Percentiles rank a stretch among this genome's conserved stretches.
Conservation (phyloP, 2,329 filamentous ascomycete species). For the Monosporascus sp. region DNA sequence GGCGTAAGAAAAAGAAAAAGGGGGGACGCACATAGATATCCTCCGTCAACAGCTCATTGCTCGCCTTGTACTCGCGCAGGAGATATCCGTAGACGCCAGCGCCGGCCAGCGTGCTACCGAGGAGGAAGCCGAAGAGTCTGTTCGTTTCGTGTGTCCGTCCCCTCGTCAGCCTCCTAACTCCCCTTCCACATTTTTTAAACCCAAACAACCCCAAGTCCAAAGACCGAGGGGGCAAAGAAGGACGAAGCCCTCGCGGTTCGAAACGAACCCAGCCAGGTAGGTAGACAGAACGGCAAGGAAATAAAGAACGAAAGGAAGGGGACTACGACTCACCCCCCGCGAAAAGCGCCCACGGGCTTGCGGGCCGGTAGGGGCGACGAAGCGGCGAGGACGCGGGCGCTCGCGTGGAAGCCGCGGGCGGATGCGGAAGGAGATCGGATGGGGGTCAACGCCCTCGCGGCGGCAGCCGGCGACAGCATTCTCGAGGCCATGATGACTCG, state of each 20-base stretch:
- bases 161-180: background rate
- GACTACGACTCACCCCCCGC: constrained; percentile 48
- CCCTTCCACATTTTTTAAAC: background rate
- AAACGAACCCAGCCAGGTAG: background rate
- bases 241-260: background rate
- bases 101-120: constrained; percentile 76
- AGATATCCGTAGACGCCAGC: constrained; percentile 87
- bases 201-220: too few species aligned
- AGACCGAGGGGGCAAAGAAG: background rate
- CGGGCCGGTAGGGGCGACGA: constrained; percentile 48
- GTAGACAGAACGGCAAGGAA: background rate
- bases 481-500: constrained; percentile 41
- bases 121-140: constrained; percentile 87
- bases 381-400: constrained; percentile 36
- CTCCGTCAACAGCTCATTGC: constrained; percentile 88
- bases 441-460: background rate
- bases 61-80: constrained; percentile 86
- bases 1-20: background rate
- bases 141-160: background rate
- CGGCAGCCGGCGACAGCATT: constrained; percentile 34
- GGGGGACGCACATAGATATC: constrained; percentile 81
- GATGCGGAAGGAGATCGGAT: constrained; percentile 30
- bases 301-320: background rate
- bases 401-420: constrained; percentile 46
- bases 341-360: constrained; percentile 57